phyloP scores from a whole-genome alignment of 306 rosid species.

The Astragalus membranaceus region DNA sequence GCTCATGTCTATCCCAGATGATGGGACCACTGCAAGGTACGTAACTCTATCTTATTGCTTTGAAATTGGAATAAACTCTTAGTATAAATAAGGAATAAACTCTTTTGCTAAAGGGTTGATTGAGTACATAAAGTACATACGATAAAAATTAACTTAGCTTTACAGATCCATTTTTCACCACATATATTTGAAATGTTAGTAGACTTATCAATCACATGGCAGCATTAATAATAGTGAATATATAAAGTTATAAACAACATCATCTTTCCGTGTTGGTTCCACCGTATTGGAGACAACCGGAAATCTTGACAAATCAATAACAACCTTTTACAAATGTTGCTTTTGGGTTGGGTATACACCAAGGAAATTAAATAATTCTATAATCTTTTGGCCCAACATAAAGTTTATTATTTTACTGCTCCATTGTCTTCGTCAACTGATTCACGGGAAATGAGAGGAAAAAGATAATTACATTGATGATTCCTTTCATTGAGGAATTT shows the following conservation, averaged over 20 bases:
- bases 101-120: background rate
- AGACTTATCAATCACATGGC: conserved; percentile 3
- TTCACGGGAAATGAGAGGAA: background rate
- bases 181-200: background rate
- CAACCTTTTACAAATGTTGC: background rate
- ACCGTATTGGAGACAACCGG: conserved; percentile 17
- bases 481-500: background rate
- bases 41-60: background rate
- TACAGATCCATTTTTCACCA: conserved; percentile 1
- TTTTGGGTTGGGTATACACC: conserved; percentile 1
- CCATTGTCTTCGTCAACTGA: background rate
- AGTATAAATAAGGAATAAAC: background rate
- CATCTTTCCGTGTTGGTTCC: background rate
- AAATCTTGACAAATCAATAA: background rate
- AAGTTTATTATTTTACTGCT: conserved; percentile 1
- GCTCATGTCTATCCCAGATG: conserved; percentile 89
- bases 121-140: background rate
- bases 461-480: background rate
- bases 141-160: conserved; percentile 1
- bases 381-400: background rate
- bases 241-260: background rate
- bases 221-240: background rate
- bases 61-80: background rate
- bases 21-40: conserved; percentile 75
- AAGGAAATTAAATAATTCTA: background rate